Evolutionary conservation across 202 grass and related monocot genomes (phyloP).

Genomic region (Dendrocalamus latiflorus): DNA sequence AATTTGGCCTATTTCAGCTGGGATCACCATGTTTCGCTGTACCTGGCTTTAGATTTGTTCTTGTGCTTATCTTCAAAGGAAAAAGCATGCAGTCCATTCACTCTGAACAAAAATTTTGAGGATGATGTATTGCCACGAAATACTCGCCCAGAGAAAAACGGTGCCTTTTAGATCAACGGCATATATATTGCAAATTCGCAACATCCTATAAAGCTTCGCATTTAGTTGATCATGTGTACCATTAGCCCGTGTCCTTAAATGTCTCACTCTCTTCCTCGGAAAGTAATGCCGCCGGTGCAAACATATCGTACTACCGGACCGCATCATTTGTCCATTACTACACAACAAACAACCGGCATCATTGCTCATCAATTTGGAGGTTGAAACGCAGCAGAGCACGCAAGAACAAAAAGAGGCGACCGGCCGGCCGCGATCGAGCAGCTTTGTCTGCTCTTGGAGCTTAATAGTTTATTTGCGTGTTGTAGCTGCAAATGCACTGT

Average conservation of each 20-base stretch:
- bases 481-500: no score
- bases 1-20: background rate
- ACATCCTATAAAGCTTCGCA: background rate
- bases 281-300: background rate
- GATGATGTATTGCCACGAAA: background rate
- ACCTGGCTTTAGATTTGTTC: background rate
- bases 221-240: background rate
- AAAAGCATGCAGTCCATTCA: background rate
- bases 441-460: no score
- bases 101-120: background rate
- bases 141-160: background rate
- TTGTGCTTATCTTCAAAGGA: background rate
- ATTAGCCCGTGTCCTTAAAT: background rate
- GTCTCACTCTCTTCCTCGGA: background rate
- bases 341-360: background rate
- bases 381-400: background rate
- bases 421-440: background rate
- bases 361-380: background rate
- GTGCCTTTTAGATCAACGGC: background rate
- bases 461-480: no score
- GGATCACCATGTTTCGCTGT: background rate
- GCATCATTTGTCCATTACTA: background rate
- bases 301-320: background rate
- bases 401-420: background rate
- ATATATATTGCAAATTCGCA: no score